These are phyloP conservation scores for Cyberlindnera petersonii DNA, from an alignment of 805 yeast species.

Conservation along the genomic window DNA sequence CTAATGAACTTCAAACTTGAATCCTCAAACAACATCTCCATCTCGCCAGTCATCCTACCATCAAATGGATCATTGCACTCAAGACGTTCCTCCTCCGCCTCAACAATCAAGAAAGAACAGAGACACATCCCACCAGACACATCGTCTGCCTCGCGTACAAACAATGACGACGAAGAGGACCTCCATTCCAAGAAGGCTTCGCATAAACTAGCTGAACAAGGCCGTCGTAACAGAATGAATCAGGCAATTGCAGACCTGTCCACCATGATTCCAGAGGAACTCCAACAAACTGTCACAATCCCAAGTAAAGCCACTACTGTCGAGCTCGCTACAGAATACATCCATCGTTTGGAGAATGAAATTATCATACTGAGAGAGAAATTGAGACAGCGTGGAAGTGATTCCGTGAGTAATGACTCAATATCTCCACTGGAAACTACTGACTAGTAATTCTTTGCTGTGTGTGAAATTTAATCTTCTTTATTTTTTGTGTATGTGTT, in stretches of 20 bases:
- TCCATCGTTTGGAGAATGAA: slow-evolving; percentile 42
- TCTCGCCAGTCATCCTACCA: slow-evolving; percentile 23
- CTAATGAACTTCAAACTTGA: slow-evolving; percentile 24
- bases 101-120: slow-evolving; percentile 8
- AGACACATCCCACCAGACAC: slow-evolving; percentile 9
- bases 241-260: slow-evolving; percentile 76
- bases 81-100: slow-evolving; percentile 18
- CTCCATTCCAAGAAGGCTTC: slow-evolving; percentile 31
- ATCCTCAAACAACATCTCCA: slow-evolving; percentile 3
- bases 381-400: slow-evolving; percentile 14
- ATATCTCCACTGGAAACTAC: slow-evolving; percentile 29
- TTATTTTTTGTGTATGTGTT: too few species aligned
- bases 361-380: slow-evolving; percentile 24
- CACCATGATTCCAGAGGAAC: slow-evolving; percentile 56
- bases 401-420: slow-evolving; percentile 25
- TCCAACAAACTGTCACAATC: slow-evolving; percentile 49
- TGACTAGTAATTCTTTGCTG: too few species aligned
- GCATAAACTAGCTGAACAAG: slow-evolving; percentile 95
- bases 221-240: slow-evolving; percentile 90
- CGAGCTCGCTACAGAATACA: slow-evolving; percentile 77
- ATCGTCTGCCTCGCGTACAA: slow-evolving; percentile 9
- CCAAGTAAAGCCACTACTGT: slow-evolving; percentile 95
- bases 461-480: too few species aligned
- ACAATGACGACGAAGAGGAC: slow-evolving; percentile 15
- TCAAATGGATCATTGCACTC: slow-evolving; percentile 18